phyloP scores from a whole-genome alignment of 192 early-diverging fungal species.

The Coemansia sp. region DNA sequence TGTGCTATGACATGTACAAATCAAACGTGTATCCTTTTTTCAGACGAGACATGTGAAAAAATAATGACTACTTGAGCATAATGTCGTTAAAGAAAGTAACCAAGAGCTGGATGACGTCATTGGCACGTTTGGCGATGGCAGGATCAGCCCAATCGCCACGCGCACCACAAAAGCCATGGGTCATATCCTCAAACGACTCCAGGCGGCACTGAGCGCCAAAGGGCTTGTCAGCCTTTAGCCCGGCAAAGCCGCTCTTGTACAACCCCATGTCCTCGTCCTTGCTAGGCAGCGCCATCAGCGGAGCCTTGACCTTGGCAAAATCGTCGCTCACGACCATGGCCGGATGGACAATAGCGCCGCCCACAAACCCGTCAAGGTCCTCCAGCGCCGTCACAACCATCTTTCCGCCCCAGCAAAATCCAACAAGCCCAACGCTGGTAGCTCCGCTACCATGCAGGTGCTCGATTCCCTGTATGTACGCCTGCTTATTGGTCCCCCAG shows the following conservation, averaged over 20 bases:
- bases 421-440: slow-evolving; percentile 54
- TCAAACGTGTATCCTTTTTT: too few relatives aligned
- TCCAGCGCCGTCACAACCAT: slow-evolving; percentile 53
- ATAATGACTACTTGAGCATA: neutral
- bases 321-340: slow-evolving; percentile 56
- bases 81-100: slow-evolving; percentile 48
- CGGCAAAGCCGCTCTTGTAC: slow-evolving; percentile 22
- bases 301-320: slow-evolving; percentile 54
- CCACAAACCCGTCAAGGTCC: slow-evolving; percentile 47
- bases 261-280: slow-evolving; percentile 58
- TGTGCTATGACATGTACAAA: too few relatives aligned
- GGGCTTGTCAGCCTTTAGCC: slow-evolving; percentile 40
- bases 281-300: slow-evolving; percentile 59
- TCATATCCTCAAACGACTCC: slow-evolving; percentile 60
- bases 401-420: slow-evolving; percentile 73
- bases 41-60: neutral
- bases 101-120: slow-evolving; percentile 55
- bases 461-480: slow-evolving; percentile 3
- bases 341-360: slow-evolving; percentile 63
- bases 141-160: slow-evolving; percentile 56
- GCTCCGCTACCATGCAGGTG: slow-evolving; percentile 50
- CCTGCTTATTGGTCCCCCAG: slow-evolving; percentile 23
- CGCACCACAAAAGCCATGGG: slow-evolving; percentile 58
- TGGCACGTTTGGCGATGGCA: slow-evolving; percentile 50
- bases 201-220: slow-evolving; percentile 54